Evolutionary conservation across 352 stramenopile genomes (phyloP), one percentile per base, ranked within the genome.

Genomic region (Phytopythium aichiense): DNA sequence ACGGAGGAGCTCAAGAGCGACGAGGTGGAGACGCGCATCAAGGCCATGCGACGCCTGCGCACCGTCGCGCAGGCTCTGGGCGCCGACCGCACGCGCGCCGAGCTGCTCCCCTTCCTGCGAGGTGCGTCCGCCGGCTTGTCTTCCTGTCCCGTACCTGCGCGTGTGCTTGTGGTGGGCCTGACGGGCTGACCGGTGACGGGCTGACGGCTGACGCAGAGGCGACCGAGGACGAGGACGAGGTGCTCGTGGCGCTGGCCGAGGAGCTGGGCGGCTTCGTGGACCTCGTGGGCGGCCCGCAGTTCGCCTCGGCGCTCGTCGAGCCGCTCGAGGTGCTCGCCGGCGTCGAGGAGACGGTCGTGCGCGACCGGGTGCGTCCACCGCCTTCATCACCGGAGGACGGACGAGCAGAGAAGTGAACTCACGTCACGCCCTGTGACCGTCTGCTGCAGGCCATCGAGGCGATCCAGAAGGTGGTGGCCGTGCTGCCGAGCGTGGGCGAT

Each of bases 311-410:
- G 22, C 76, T 96, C 3, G 69, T 98, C 8, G 73, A 97, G 38
- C 89, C 89, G 9, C 91, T 98, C 45, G 94, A 98, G 71, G 81
- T 93, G 38, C 81, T 98, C 11, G 90, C 88, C 5, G 81, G 74
- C 50, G 86, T 98, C 8, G 94, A 98, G 74, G 94, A 98, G 68
- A 98, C 92, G 3, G 94, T 98, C 18, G 94, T 98, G 28, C 80
- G 94, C 13, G 89, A 98, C 58, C 77, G 76, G 50, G 74, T 82
- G 23, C 20, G 22, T 63, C 30, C 8, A 16, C 23, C 23, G 7
- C 11, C 23, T 6, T 16, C 40, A 43, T 16, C 18, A 31, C 28
- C 7, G 3, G 28, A 31, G 28, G 28, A 12, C 9, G 18, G 12
- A 54, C 48, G 11, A 37, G 48, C n/a, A 20, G 16, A 8, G 15